These are phyloP conservation scores for Diaporthe sp. DNA, from an alignment of 2,329 filamentous ascomycete genomes.

Conservation along the genomic window DNA sequence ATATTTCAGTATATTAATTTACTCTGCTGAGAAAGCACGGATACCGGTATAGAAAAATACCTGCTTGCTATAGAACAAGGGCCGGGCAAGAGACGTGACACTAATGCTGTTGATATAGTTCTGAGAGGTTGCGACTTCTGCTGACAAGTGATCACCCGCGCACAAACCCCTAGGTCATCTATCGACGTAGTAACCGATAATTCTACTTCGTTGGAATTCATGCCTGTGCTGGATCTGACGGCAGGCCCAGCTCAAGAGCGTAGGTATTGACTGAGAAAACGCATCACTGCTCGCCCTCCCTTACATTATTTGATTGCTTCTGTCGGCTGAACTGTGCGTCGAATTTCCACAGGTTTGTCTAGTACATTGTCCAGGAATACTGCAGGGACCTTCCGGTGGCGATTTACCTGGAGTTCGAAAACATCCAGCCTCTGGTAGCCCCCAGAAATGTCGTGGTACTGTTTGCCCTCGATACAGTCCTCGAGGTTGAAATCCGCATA, in stretches of 20 bases:
- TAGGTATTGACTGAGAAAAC: not conserved
- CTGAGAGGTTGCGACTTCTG: not conserved
- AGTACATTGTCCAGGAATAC: not conserved
- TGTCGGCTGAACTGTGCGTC: not conserved
- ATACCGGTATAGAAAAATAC: not conserved
- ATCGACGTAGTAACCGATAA: no score
- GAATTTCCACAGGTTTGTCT: not conserved
- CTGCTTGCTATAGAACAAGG: not conserved
- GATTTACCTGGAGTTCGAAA: slow-evolving; percentile 23
- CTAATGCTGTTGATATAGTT: no score
- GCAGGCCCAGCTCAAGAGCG: not conserved
- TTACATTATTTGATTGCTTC: not conserved
- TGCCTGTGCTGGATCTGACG: not conserved
- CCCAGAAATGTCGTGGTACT: slow-evolving; percentile 35
- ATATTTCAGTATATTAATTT: not conserved
- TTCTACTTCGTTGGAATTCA: not conserved
- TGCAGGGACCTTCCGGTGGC: slow-evolving; percentile 6
- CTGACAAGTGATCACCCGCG: not conserved
- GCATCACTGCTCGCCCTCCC: not conserved
- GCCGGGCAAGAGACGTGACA: not conserved
- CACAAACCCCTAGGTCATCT: no score
- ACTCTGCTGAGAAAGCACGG: not conserved
- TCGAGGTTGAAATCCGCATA: slow-evolving; percentile 33
- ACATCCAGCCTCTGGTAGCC: slow-evolving; percentile 37
- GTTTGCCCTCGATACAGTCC: slow-evolving; percentile 30